Evolutionary conservation across 1,139 yeast species (phyloP).

Genomic region (Candida frijolesensis): DNA sequence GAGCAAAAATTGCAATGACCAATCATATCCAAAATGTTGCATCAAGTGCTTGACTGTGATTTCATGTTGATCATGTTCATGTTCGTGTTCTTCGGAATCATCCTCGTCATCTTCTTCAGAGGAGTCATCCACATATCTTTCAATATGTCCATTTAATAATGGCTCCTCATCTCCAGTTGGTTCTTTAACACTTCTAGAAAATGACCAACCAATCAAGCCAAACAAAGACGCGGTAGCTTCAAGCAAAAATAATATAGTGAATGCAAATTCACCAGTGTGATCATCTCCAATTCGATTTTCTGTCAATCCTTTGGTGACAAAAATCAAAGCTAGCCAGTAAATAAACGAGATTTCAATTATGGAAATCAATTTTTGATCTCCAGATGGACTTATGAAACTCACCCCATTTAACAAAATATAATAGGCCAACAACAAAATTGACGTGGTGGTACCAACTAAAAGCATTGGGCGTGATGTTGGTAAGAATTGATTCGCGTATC

Average conservation of each 20-base stretch:
- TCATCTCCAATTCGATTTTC: slow-evolving; percentile 42
- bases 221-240: slow-evolving; percentile 54
- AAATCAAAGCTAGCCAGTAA: slow-evolving; percentile 58
- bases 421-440: slow-evolving; percentile 55
- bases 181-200: slow-evolving; percentile 18
- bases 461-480: slow-evolving; percentile 55
- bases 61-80: slow-evolving; percentile 18
- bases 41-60: slow-evolving; percentile 19
- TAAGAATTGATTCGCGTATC: slow-evolving; percentile 52
- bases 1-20: slow-evolving; percentile 73
- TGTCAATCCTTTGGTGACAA: slow-evolving; percentile 47
- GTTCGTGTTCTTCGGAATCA: slow-evolving; percentile 20
- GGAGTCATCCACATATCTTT: slow-evolving; percentile 13
- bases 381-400: slow-evolving; percentile 48
- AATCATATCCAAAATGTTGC: slow-evolving; percentile 65
- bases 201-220: slow-evolving; percentile 56
- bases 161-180: slow-evolving; percentile 28
- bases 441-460: slow-evolving; percentile 41
- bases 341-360: slow-evolving; percentile 58
- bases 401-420: slow-evolving; percentile 55
- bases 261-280: slow-evolving; percentile 62
- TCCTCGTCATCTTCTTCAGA: slow-evolving; percentile 15
- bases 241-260: slow-evolving; percentile 53
- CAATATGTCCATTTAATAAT: slow-evolving; percentile 27
- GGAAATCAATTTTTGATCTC: slow-evolving; percentile 71